These are phyloP conservation scores for Eucalyptus sp. DNA, from an alignment of 345 rosid species.

Conservation along the genomic window DNA sequence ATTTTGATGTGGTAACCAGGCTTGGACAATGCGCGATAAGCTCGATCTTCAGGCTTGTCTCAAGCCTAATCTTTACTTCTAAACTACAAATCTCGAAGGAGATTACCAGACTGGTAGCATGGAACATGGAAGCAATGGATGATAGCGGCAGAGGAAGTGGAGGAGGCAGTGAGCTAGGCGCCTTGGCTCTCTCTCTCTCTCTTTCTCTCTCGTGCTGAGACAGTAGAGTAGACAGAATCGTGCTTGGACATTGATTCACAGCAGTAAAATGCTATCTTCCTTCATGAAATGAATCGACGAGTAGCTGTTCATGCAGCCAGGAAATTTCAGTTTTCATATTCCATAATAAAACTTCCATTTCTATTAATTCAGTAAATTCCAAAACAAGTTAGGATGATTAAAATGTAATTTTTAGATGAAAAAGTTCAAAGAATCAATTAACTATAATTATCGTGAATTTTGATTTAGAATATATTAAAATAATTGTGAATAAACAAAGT, in stretches of 20 bases:
- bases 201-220: neutral
- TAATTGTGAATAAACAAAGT: neutral
- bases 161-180: neutral
- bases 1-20: neutral
- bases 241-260: neutral
- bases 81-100: accelerated
- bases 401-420: neutral
- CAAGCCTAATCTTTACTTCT: neutral
- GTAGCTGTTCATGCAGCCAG: neutral
- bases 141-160: neutral
- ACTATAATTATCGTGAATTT: neutral
- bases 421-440: neutral
- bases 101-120: neutral
- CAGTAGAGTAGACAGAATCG: neutral
- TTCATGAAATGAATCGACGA: neutral
- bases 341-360: neutral
- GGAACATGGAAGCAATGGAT: neutral
- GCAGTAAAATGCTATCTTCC: neutral
- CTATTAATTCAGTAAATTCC: neutral
- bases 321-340: neutral
- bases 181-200: neutral
- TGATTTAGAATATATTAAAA: neutral
- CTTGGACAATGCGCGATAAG: neutral
- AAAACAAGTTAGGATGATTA: neutral
- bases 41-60: neutral